A percentile compares a stretch with the other conserved stretches of the same genome.
These are phyloP conservation scores for Dipodascus geniculatus DNA, from an alignment of 805 yeast genomes.

Conservation along the genomic window DNA sequence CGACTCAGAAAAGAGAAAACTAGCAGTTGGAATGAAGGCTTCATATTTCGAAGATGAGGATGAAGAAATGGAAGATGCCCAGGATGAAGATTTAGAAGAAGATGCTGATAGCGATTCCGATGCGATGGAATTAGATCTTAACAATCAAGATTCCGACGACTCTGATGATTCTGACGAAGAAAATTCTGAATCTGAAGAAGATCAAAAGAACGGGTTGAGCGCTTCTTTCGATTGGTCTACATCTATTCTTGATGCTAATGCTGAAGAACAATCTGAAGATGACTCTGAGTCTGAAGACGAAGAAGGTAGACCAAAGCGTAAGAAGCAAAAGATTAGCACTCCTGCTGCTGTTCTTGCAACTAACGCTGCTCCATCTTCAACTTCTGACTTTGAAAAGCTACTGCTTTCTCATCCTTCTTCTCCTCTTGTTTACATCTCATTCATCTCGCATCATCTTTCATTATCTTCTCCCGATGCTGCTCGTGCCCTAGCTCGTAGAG, in stretches of 20 bases:
- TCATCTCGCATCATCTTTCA: conserved; percentile 95
- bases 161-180: conserved; percentile 22
- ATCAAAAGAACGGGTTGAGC: conserved; percentile 44
- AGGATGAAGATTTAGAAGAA: conserved; percentile 14
- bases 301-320: conserved; percentile 34
- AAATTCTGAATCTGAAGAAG: conserved; percentile 24
- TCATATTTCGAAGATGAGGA: conserved; percentile 51
- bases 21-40: conserved; percentile 90
- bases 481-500: conserved; percentile 85
- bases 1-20: conserved; percentile 53
- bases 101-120: conserved; percentile 15
- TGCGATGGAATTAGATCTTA: conserved; percentile 16
- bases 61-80: conserved; percentile 20
- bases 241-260: conserved; percentile 70
- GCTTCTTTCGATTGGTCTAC: conserved; percentile 96
- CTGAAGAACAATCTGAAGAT: conserved; percentile 21
- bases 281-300: conserved; percentile 46
- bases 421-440: conserved; percentile 92
- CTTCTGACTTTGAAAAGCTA: conserved; percentile 81
- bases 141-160: conserved; percentile 17
- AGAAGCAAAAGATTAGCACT: conserved; percentile 30
- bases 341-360: conserved; percentile 74
- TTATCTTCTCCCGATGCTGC: conserved; percentile 91
- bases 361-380: conserved; percentile 76
- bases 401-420: conserved; percentile 88